phyloP scores from a whole-genome alignment of 495 filamentous ascomycete species.

The Aspergillus baeticus region DNA sequence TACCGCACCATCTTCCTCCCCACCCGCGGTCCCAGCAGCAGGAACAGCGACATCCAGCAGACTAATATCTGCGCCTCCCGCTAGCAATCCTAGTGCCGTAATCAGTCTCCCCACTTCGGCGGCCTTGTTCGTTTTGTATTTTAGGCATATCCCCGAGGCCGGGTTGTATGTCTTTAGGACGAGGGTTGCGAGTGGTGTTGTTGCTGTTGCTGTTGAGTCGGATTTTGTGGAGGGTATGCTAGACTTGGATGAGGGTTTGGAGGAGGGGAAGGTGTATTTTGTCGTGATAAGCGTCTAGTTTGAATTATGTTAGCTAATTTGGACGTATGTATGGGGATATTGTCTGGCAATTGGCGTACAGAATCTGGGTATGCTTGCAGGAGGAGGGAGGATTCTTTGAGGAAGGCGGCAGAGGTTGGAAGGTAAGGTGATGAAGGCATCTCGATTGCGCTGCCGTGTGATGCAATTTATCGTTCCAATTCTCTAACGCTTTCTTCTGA shows the following conservation, averaged over 20 bases:
- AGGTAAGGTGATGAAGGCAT: constrained; percentile 70
- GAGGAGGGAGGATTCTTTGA: constrained; percentile 61
- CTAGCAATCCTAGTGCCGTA: constrained; percentile 67
- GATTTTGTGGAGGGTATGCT: constrained; percentile 15
- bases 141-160: constrained; percentile 72
- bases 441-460: constrained; percentile 5
- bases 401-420: constrained; percentile 58
- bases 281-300: constrained; percentile 72
- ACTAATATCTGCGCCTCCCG: constrained; percentile 57
- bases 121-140: constrained; percentile 88
- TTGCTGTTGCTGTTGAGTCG: constrained; percentile 19
- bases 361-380: constrained; percentile 63
- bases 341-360: constrained; percentile 40
- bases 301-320: neutral
- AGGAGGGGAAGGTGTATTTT: constrained; percentile 70
- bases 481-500: neutral
- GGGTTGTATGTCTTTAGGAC: constrained; percentile 91
- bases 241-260: constrained; percentile 29
- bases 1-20: constrained; percentile 32
- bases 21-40: constrained; percentile 22
- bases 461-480: neutral
- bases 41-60: constrained; percentile 42
- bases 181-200: constrained; percentile 58
- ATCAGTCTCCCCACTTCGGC: constrained; percentile 84
- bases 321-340: neutral